Evolutionary conservation across 768 basidiomycete genomes (phyloP).

Genomic region (Rickenella mellea): DNA sequence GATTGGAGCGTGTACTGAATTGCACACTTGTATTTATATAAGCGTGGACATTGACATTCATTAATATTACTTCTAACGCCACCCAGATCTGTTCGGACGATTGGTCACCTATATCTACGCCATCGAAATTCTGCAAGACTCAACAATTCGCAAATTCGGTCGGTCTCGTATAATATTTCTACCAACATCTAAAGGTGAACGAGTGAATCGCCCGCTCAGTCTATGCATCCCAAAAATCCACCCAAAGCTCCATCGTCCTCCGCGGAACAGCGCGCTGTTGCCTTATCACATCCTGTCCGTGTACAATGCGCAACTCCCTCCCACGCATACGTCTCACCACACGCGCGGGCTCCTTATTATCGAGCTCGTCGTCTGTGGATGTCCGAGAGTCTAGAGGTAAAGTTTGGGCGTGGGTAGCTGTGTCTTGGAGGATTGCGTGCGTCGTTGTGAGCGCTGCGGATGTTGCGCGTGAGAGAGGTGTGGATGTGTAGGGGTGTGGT

Average conservation of each 20-base stretch:
- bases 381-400: slow-evolving; percentile 52
- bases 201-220: neutral
- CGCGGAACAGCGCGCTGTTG: slow-evolving; percentile 13
- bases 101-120: no score
- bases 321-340: slow-evolving; percentile 68
- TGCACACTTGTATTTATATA: no score
- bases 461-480: slow-evolving; percentile 48
- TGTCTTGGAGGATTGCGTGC: slow-evolving; percentile 58
- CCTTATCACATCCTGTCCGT: slow-evolving; percentile 62
- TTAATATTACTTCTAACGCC: no score
- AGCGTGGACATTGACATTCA: no score
- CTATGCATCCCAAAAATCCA: neutral
- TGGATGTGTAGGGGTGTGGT: slow-evolving; percentile 14
- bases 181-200: neutral
- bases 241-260: slow-evolving; percentile 3
- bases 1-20: no score
- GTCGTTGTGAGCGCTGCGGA: slow-evolving; percentile 67
- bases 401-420: slow-evolving; percentile 42
- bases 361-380: slow-evolving; percentile 71
- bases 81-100: no score
- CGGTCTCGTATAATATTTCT: no score
- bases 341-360: slow-evolving; percentile 53
- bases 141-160: no score
- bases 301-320: slow-evolving; percentile 77
- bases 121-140: no score